Percentiles rank a stretch among this genome's conserved stretches.
These are phyloP conservation scores for Yarrowia sp. DNA, from an alignment of 805 yeast genomes.

Conservation along the genomic window DNA sequence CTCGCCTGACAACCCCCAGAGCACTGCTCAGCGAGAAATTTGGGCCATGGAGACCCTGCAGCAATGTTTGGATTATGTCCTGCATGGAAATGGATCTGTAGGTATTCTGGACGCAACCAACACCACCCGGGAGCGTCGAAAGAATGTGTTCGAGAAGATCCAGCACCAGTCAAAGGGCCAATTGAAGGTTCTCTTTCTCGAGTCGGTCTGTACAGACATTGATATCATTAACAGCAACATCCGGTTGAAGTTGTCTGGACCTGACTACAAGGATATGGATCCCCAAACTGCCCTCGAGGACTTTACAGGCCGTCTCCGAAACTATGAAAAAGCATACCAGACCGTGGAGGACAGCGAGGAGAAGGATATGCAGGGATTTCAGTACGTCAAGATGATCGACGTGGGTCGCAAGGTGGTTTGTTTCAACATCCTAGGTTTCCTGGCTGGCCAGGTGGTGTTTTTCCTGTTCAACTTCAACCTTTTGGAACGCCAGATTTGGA, in stretches of 20 bases:
- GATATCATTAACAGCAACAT: slow-evolving; percentile 78
- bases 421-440: slow-evolving; percentile 79
- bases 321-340: slow-evolving; percentile 87
- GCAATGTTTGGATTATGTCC: slow-evolving; percentile 72
- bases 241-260: slow-evolving; percentile 82
- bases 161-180: slow-evolving; percentile 42
- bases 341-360: slow-evolving; percentile 82
- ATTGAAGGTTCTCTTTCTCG: slow-evolving; percentile 77
- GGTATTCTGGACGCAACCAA: slow-evolving; percentile 95
- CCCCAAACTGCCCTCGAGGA: slow-evolving; percentile 74
- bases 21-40: slow-evolving; percentile 69
- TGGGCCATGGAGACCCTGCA: slow-evolving; percentile 95
- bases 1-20: slow-evolving; percentile 67
- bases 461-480: slow-evolving; percentile 85
- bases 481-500: slow-evolving; percentile 87
- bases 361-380: slow-evolving; percentile 58
- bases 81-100: slow-evolving; percentile 80
- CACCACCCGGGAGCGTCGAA: slow-evolving; percentile 70
- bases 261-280: slow-evolving; percentile 86
- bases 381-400: slow-evolving; percentile 91
- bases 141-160: slow-evolving; percentile 48
- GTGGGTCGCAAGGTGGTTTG: slow-evolving; percentile 94
- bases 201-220: slow-evolving; percentile 81
- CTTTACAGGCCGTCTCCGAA: slow-evolving; percentile 72
- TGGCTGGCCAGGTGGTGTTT: slow-evolving; percentile 90